Percentiles rank a stretch among this genome's conserved stretches.
phyloP scores from a whole-genome alignment of 768 basidiomycete species.

The Butyriboletus loyo region DNA sequence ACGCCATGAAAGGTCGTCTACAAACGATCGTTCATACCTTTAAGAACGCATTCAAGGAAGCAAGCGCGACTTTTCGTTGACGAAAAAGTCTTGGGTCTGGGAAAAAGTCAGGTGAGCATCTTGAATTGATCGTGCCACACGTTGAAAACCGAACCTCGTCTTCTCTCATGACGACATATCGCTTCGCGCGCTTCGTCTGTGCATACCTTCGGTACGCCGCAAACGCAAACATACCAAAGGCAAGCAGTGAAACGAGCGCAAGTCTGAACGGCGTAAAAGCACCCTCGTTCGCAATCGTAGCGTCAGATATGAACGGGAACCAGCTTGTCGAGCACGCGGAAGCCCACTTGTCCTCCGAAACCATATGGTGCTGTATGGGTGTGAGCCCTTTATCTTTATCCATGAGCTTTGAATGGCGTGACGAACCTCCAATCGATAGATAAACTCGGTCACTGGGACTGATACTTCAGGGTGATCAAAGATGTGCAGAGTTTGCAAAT shows the following conservation, averaged over 20 bases:
- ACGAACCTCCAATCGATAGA: constrained; percentile 74
- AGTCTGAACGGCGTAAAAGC: background rate
- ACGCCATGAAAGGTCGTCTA: background rate
- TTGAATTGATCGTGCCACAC: background rate
- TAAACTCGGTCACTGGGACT: constrained; percentile 78
- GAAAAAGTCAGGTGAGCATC: background rate
- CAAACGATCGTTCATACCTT: background rate
- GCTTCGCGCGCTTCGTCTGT: constrained; percentile 10
- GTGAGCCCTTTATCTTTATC: background rate
- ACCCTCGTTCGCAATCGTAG: background rate
- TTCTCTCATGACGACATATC: background rate
- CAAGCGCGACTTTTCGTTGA: constrained; percentile 25
- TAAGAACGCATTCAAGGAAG: constrained; percentile 16
- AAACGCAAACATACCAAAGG: constrained; percentile 13
- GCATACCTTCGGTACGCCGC: constrained; percentile 11
- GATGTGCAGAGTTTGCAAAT: constrained; percentile 62
- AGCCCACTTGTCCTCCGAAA: constrained; percentile 39
- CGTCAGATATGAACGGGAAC: constrained; percentile 19
- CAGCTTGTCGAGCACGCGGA: constrained; percentile 36
- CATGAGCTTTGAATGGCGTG: too few species aligned
- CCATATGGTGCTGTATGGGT: constrained; percentile 33
- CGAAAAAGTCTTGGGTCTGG: constrained; percentile 3
- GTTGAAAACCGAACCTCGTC: constrained; percentile 9
- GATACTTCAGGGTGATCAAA: constrained; percentile 66
- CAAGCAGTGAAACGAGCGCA: constrained; percentile 5